Base-by-base conservation (phyloP, 2,329 filamentous ascomycete genomes). In the Triangularia setosa region DNA sequence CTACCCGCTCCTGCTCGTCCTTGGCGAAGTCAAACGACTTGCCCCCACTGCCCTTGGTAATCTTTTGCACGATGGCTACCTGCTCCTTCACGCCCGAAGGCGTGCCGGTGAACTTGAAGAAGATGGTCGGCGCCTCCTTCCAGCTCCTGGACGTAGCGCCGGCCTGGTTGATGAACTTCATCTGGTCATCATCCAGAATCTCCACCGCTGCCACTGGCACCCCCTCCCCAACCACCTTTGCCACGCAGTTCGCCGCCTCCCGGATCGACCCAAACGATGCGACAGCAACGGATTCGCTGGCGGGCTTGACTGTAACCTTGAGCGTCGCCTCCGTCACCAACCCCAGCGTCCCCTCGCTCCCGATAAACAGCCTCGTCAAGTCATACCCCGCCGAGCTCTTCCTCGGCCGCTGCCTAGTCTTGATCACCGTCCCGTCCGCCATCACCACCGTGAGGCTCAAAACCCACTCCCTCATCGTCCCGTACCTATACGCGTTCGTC, bases 401-500 rank as follows among this genome's bases (percentile, higher is more conserved):
- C 69, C 93, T 86, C 11, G 93, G 92, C 58, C 93, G 85, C 77
- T 96, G 92, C 67, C 91, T 84, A 11, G 93, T 97, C 81, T 93
- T 94, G 78, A 97, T 89, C 60, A 97, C 78, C 1, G 93, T 96
- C 58, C 93, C 93, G 76, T 97, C 93, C 18, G 93, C 93, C 71
- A 97, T 83, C 11, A 97, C 93, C 3, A 96, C 91, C 0, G 93
- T 97, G 69, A 97, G 78, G 61, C 86, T 90, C 23, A 96, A 79
- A 12, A 97, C 93, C 93, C 93, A 97, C 74, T 97, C 93, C 67
- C 91, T 88, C 92, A 97, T 97, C 1, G 93, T 97, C 67, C 93
- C 93, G 75, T 96, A 97, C 64, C 93, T 85, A 79, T 96, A 96
- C 16, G 93, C 89, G 75, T 97, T 97, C 14, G 93, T 97, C 65